Evolutionary conservation across 768 basidiomycete genomes (phyloP), one percentile per base, ranked within the genome.

Genomic region (Mycena galopus): DNA sequence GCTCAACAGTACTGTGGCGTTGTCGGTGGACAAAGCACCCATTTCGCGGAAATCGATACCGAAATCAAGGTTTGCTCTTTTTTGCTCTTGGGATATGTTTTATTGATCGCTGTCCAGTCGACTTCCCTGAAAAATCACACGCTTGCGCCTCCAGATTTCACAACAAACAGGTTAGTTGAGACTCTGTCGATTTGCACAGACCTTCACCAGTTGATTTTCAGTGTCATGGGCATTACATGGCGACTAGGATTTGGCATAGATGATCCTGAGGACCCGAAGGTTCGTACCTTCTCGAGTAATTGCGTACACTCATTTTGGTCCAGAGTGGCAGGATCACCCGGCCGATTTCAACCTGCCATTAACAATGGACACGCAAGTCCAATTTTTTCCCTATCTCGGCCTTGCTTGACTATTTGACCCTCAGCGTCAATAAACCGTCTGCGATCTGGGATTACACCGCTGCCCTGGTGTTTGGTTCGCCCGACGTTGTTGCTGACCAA

Each of bases 1-100:
- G 79, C 77, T 44, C 90, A 91, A 74, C 85, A 90, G 75, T 91
- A 90, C 76, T 90, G 88, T 72, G 90, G 90, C 23, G 88, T 85
- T 42, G 90, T 91, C 33, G 90, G 89, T n/a, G 90, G 90, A 0
- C 88, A 92, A 79, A 89, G 88, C 5, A 87, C 87, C 2, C 86
- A 87, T 73, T 91, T 88, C 77, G 84, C 87, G 1, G 85, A 83
- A n/a, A 88, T 91, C 14, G 89, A 91, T 76, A 89, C 88, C 16
- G 87, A 90, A 77, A 83, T 90, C 71, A 91, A 90, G 85, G 86
- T 83, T 66, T 32, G 10, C 60, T 78, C 37, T 51, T 35, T 59
- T 67, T 39, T 10, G 21, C 25, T 66, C 56, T 32, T 23, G 12
- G 42, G 33, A 64, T 67, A 51, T 4, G 42, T 16, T 47, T 27